Evolutionary conservation across 2,329 filamentous ascomycete species (phyloP).

Genomic region (Ilyonectria robusta): DNA sequence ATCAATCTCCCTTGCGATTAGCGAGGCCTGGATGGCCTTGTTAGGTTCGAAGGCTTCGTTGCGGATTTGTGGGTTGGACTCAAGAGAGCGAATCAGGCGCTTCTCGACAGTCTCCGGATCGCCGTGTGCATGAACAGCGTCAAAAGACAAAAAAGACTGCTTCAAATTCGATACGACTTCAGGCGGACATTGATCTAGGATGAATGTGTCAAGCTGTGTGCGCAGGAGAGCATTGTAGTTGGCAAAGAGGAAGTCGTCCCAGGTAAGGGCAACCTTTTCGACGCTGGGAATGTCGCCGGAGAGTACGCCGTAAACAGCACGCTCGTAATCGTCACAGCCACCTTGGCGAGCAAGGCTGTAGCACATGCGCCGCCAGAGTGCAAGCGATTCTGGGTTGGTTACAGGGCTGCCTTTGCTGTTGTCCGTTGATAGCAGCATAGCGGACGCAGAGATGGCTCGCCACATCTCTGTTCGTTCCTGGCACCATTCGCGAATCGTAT

Average conservation of each 20-base stretch:
- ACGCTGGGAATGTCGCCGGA: conserved; percentile 86
- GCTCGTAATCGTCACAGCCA: conserved; percentile 82
- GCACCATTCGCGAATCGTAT: conserved; percentile 88
- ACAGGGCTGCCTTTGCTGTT: conserved; percentile 58
- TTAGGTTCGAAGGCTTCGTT: conserved; percentile 75
- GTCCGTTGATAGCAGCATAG: conserved; percentile 71
- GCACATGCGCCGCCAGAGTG: conserved; percentile 86
- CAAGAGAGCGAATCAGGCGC: conserved; percentile 73
- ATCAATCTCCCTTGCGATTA: conserved; percentile 76
- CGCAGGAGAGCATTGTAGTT: conserved; percentile 90
- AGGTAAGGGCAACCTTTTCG: conserved; percentile 80
- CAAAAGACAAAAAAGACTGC: conserved; percentile 74
- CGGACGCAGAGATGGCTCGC: conserved; percentile 87
- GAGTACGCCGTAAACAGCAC: conserved; percentile 91
- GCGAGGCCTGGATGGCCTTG: conserved; percentile 82
- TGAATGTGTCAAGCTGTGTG: conserved; percentile 82
- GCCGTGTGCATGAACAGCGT: conserved; percentile 75
- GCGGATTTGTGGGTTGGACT: conserved; percentile 67
- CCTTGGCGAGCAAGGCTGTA: conserved; percentile 79
- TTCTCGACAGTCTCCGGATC: conserved; percentile 66
- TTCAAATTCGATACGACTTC: conserved; percentile 67
- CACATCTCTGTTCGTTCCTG: conserved; percentile 88
- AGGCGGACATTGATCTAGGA: conserved; percentile 68
- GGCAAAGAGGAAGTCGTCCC: conserved; percentile 90
- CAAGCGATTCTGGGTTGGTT: conserved; percentile 59